Evolutionary conservation across 1,284 basidiomycete genomes (phyloP), one percentile per base, ranked within the genome.

Genomic region (Laetiporus sulphureus): DNA sequence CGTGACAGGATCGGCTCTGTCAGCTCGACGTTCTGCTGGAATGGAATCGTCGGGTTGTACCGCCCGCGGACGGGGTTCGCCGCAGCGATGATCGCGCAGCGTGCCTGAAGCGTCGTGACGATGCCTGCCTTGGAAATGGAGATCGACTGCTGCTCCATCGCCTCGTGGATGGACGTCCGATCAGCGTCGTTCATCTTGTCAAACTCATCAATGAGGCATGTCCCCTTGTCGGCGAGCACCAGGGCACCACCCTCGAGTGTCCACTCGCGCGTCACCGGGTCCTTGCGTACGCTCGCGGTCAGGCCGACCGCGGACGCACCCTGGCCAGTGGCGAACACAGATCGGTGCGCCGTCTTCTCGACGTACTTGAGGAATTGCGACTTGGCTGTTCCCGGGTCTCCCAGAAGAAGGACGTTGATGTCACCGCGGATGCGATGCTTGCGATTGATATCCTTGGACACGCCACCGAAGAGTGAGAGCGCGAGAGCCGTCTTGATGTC

Each of bases 131-230:
- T 99, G 31, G 93, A 94, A 53, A 99, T 98, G 1, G 95, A 98
- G 55, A 99, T 99, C n/a, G 89, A 88, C 61, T 99, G 95, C 66
- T 99, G 95, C 63, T 99, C 95, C 95, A 99, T 99, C 2, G 96
- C 96, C 64, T 99, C 95, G 71, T 99, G 96, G 56, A 99, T 99
- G 5, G 93, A 98, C 10, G 95, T 98, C 50, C 93, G 75, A 64
- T 94, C 91, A 23, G 91, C 80, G 57, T 99, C 95, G 68, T 99
- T 99, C 95, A 99, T 99, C 74, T 99, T 99, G 73, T 99, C 95
- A 63, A 99, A 99, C 66, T 99, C 96, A 66, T 99, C 95, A 54
- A 99, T 99, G 24, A 99, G 71, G 58, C 96, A 99, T 27, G 89
- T 91, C n/a, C 95, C 95, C 69, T 97, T 97, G 69, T 99, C 95